Evolutionary conservation across 306 rosid genomes (phyloP).

Genomic region (Trichosanthes cucumerina): DNA sequence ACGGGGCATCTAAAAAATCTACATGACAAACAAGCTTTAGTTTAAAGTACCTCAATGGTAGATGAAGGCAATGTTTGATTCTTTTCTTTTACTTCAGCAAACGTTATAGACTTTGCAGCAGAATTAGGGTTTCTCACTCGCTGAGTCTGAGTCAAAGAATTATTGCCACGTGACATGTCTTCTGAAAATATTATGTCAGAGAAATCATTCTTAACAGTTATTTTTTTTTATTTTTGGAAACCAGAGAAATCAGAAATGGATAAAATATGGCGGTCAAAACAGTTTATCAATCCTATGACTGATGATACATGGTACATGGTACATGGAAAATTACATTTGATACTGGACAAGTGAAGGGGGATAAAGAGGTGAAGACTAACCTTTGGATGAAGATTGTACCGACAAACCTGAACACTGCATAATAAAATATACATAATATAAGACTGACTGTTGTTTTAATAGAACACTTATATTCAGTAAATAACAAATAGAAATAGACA

Average conservation of each 20-base stretch:
- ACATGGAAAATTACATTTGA: not conserved
- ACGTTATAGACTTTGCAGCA: slow-evolving; percentile 21
- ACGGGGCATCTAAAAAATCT: not conserved
- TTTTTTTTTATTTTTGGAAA: too few species aligned
- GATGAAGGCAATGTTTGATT: slow-evolving; percentile 30
- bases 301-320: not conserved
- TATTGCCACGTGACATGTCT: not conserved
- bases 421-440: slow-evolving; percentile 5
- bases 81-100: slow-evolving; percentile 27
- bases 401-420: slow-evolving; percentile 38
- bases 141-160: not conserved
- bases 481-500: not conserved
- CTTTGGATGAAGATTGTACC: slow-evolving; percentile 36
- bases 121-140: slow-evolving; percentile 9
- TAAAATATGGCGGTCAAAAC: not conserved
- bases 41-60: slow-evolving; percentile 39
- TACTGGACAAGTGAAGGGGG: slow-evolving; percentile 11
- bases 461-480: not conserved
- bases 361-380: slow-evolving; percentile 28
- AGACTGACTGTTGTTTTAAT: slow-evolving; percentile 9
- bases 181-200: slow-evolving; percentile 4
- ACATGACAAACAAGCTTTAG: not conserved
- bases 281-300: not conserved
- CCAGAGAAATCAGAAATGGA: too few species aligned
- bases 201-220: too few species aligned